Conservation (phyloP, 768 basidiomycete species). For the Pisolithus orientalis region DNA sequence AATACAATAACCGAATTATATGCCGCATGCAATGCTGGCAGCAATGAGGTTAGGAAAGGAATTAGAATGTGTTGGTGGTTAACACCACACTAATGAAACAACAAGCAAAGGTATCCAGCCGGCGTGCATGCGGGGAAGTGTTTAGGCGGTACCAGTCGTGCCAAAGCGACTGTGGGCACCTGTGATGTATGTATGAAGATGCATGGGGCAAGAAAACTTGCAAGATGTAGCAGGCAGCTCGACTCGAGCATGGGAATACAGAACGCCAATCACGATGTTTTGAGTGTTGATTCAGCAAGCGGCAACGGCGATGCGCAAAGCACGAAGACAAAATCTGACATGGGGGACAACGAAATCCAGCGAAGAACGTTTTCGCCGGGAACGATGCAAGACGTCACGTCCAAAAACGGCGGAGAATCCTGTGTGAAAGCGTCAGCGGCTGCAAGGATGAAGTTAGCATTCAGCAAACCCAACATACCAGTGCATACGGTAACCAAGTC, state of each 20-base stretch:
- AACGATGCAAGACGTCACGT: slow-evolving; percentile 36
- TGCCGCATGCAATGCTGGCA: too few relatives aligned
- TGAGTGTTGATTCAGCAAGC: slow-evolving; percentile 15
- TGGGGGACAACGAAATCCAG: slow-evolving; percentile 42
- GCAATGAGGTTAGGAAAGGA: too few relatives aligned
- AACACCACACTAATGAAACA: too few relatives aligned
- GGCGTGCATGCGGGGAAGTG: too few relatives aligned
- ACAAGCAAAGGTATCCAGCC: too few relatives aligned
- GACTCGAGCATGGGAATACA: neutral
- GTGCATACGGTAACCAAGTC: slow-evolving; percentile 37
- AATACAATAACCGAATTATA: neutral
- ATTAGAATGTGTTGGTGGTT: too few relatives aligned
- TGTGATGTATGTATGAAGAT: too few relatives aligned
- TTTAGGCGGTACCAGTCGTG: too few relatives aligned
- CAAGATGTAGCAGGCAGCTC: neutral
- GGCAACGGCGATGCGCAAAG: slow-evolving; percentile 32
- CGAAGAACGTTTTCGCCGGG: slow-evolving; percentile 43
- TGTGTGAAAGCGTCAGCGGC: neutral
- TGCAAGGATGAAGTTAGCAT: too few relatives aligned
- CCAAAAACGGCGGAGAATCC: slow-evolving; percentile 27
- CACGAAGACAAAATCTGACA: slow-evolving; percentile 39
- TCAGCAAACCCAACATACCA: slow-evolving; percentile 29
- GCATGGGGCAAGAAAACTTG: too few relatives aligned
- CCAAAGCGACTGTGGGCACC: too few relatives aligned
- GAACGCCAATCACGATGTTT: slow-evolving; percentile 19